Evolutionary conservation across 1,284 basidiomycete genomes (phyloP).

Genomic region (Ganoderma multipileum): DNA sequence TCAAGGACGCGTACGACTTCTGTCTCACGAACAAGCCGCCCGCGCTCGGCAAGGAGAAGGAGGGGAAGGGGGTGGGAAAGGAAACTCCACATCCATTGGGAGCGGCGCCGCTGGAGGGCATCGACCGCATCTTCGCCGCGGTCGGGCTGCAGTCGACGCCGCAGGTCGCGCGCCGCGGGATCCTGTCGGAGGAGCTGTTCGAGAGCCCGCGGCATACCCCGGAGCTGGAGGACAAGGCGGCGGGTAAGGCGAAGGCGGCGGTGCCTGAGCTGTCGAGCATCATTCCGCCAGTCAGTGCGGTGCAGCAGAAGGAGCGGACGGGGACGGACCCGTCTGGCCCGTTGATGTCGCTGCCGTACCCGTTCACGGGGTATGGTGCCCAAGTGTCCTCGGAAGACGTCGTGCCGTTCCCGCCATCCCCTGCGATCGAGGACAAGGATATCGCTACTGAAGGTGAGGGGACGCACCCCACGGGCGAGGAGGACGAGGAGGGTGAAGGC

Average conservation of each 20-base stretch:
- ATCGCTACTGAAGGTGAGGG: conserved; percentile 36
- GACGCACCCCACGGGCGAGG: conserved; percentile 35
- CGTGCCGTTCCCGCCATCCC: conserved; percentile 76
- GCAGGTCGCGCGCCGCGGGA: conserved; percentile 57
- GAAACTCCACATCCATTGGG: conserved; percentile 24
- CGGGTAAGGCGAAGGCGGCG: conserved; percentile 32
- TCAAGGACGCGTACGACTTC: conserved; percentile 83
- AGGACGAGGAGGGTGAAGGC: conserved; percentile 36
- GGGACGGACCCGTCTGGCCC: conserved; percentile 36
- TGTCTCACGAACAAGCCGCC: conserved; percentile 63
- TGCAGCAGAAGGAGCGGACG: conserved; percentile 36
- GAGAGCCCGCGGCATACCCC: conserved; percentile 48
- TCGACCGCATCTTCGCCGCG: conserved; percentile 74
- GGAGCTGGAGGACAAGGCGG: conserved; percentile 31
- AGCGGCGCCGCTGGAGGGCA: conserved; percentile 53
- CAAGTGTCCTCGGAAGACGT: conserved; percentile 64
- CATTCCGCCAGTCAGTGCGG: conserved; percentile 41
- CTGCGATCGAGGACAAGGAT: conserved; percentile 40
- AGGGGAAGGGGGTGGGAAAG: conserved; percentile 40
- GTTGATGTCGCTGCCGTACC: conserved; percentile 57
- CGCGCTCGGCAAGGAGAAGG: conserved; percentile 46
- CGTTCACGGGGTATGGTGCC: conserved; percentile 62
- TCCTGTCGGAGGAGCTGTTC: conserved; percentile 69
- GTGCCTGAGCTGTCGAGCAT: conserved; percentile 49
- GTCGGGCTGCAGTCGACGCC: conserved; percentile 64